Percentiles rank a stretch among this genome's conserved stretches.
Conservation (phyloP, 345 rosid species). For the Dipteronia sinensis region DNA sequence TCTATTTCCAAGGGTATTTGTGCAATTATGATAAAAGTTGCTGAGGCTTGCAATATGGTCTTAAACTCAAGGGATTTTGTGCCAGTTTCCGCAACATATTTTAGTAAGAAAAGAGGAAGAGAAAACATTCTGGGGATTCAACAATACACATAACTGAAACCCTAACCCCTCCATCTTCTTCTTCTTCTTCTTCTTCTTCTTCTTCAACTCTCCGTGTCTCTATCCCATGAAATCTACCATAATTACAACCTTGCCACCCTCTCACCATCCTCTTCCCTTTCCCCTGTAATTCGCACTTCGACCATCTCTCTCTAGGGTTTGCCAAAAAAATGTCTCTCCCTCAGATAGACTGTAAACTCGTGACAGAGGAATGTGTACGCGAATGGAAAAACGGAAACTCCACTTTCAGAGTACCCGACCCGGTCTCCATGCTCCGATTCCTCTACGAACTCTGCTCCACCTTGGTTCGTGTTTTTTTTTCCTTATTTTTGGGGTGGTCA, state of each 20-base stretch:
- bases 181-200: no score
- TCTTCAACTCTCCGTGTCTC: no score
- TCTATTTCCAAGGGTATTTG: no score
- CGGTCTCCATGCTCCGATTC: slow-evolving; percentile 84
- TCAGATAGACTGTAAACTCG: slow-evolving; percentile 59
- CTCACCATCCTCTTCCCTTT: slow-evolving; percentile 1
- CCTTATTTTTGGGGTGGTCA: slow-evolving; percentile 5
- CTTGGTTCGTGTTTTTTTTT: slow-evolving; percentile 45
- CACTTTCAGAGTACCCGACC: slow-evolving; percentile 48
- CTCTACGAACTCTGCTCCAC: slow-evolving; percentile 88
- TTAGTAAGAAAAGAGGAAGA: background rate
- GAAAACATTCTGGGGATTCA: background rate
- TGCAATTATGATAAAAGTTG: no score
- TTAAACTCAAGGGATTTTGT: no score
- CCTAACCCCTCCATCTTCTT: slow-evolving; percentile 6
- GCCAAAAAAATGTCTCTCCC: slow-evolving; percentile 60
- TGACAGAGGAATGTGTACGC: slow-evolving; percentile 72
- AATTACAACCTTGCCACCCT: background rate
- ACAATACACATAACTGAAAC: slow-evolving; percentile 10
- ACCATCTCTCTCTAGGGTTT: slow-evolving; percentile 20
- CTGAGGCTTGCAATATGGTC: no score
- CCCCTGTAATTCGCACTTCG: slow-evolving; percentile 2
- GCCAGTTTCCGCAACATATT: no score
- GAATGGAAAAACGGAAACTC: slow-evolving; percentile 80
- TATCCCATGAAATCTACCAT: slow-evolving; percentile 8